Evolutionary conservation across 176 grass and related monocot species (phyloP), one percentile per base, ranked within the genome.

Genomic region (Zoysia pacifica): DNA sequence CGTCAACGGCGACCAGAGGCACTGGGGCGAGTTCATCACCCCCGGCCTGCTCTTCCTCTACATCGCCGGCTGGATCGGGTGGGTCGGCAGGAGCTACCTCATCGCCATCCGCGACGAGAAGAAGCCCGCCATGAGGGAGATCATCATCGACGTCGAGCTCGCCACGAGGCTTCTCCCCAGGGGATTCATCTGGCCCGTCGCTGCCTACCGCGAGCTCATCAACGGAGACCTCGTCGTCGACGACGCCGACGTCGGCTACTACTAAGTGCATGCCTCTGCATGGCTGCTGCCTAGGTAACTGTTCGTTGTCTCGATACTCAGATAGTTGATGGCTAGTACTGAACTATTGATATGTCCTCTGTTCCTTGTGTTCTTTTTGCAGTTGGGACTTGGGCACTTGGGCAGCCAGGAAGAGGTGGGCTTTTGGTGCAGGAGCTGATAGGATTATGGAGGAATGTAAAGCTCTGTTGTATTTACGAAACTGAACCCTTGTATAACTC

Each of bases 401-500:
- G 65, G 47, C 47, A 72, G n/a, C 7, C 65, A 55, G 63, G 65
- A 54, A 84, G 28, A 28, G 50, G 65, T 62, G 66, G 55, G 47
- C 74, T 44, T 13, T 36, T 63, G 66, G 74, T 85, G 66, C 64
- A 85, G 82, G 67, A 63, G 65, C 55, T 71, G 45, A 71, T 71
- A 71, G 74, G 55, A 61, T n/a, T 11, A 1, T 78, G 65, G 38
- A 78, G 82, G 40, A 78, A 78, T 62, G 66, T 0, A 56, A 78
- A 71, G 46, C n/a, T 84, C 74, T 85, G 18, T 37, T 85, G 74
- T 78, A 78, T 35, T 72, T 72, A 78, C 63, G 56, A 54, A 64
- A 52, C 36, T 28, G 0, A 83, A 78, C 6, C 53, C 82, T 78
- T 72, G 56, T 85, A 85, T 78, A 62, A 69, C 46, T 78, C 53